Conservation (phyloP, 78 protist genomes). For the Cavenderia fasciculata region DNA sequence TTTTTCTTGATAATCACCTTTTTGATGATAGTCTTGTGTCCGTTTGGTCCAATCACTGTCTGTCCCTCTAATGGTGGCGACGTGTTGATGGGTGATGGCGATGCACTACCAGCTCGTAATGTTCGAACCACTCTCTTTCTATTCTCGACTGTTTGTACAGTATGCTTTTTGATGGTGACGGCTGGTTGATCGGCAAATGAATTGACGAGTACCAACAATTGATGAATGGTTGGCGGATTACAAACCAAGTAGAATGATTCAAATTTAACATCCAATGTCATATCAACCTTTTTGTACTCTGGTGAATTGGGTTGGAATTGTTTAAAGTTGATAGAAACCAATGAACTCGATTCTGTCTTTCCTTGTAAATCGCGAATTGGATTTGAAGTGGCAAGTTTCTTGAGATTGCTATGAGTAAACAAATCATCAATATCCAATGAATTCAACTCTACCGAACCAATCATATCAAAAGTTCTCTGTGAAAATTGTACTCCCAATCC, state of each 20-base stretch:
- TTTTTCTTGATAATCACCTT: slow-evolving; percentile 12
- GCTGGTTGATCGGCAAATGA: slow-evolving; percentile 18
- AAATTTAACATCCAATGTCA: slow-evolving; percentile 15
- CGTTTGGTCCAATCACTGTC: no score
- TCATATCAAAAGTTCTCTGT: slow-evolving; percentile 46
- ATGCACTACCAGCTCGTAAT: neutral
- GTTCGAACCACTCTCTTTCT: slow-evolving; percentile 14
- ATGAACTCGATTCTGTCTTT: neutral
- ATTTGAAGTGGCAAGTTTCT: slow-evolving; percentile 68
- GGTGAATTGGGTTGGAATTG: slow-evolving; percentile 41
- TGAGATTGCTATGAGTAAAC: slow-evolving; percentile 32
- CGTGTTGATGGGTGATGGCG: neutral
- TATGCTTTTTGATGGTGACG: neutral
- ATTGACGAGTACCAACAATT: slow-evolving; percentile 19
- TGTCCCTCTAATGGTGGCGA: no score
- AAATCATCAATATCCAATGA: slow-evolving; percentile 43
- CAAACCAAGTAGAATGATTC: slow-evolving; percentile 46
- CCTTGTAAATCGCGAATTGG: slow-evolving; percentile 20
- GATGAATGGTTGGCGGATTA: slow-evolving; percentile 67
- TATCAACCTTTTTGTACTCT: slow-evolving; percentile 39
- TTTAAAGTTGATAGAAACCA: slow-evolving; percentile 50
- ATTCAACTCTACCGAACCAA: slow-evolving; percentile 18
- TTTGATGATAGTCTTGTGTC: neutral
- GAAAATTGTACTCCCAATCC: slow-evolving; percentile 6
- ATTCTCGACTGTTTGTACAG: neutral